Base-by-base conservation (phyloP, 495 filamentous ascomycete genomes). In the Jackrogersella minutella region DNA sequence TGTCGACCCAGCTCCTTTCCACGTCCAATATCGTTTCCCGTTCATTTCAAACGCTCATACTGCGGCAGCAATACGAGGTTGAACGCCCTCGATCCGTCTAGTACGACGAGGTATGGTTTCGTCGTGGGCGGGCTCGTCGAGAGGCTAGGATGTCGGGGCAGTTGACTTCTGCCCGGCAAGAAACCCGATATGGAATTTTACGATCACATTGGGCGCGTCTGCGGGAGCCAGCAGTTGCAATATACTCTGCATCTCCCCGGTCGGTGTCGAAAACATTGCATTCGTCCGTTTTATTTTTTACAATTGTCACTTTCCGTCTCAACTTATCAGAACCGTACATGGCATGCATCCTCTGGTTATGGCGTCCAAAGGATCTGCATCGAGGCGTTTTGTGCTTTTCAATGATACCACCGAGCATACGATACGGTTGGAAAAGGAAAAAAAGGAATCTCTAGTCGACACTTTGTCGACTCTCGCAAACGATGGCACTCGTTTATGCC, bases 11-110 rank as follows among this genome's bases (percentile, higher is more conserved):
- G 21, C 71, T 64, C 65, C 73, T 61, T 80, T 78, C 50, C 64
- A 64, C 58, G 49, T 41, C 50, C 77, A 76, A 43, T 73, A 69
- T 54, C 77, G 74, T 68, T 79, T 79, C 46, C 75, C 78, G 5
- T 80, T 81, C 54, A 66, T 43, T 40, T 68, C 75, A 58, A 75
- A 80, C 22, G 64, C 76, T 79, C 70, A 78, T 76, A 56, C 74
- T 62, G 53, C 74, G 52, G 74, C 76, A 75, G 77, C 78, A 16
- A 81, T 75, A 17, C 64, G 70, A 58, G 65, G 72, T 58, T 74
- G 54, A 65, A 30, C 28, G 16, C 26, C 16, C 26, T 41, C 26
- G 37, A 26, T 21, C 43, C 0, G 10, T 39, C 9, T 53, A n/a
- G n/a, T n/a, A 3, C 22, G 14, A 41, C n/a, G 37, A 3, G 22